phyloP scores from a whole-genome alignment of 345 rosid species.

The Lepidium aucheri region DNA sequence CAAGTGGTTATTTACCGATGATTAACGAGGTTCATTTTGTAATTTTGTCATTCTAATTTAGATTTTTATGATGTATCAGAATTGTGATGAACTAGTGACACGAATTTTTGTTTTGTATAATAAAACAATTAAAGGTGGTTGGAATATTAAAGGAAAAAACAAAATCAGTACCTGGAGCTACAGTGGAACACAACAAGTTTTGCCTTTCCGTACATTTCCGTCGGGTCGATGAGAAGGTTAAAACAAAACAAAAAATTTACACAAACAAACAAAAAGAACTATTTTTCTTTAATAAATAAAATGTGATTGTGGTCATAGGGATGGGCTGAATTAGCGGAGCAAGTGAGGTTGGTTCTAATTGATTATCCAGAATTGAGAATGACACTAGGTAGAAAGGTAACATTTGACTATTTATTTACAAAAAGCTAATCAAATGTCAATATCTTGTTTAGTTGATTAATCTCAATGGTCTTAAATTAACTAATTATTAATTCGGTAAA shows the following conservation, averaged over 20 bases:
- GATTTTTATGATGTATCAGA: background rate
- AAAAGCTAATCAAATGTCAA: background rate
- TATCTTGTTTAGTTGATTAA: background rate
- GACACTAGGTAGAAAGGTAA: conserved; percentile 45
- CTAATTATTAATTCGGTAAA: background rate
- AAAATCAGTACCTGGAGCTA: conserved; percentile 55
- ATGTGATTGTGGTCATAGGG: conserved; percentile 27
- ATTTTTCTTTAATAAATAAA: background rate
- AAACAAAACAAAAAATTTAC: background rate
- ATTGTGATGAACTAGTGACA: background rate
- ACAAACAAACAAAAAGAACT: background rate
- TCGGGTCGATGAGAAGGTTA: conserved; percentile 69
- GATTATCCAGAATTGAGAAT: conserved; percentile 30
- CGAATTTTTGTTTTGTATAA: background rate
- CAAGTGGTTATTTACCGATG: conserved; percentile 77
- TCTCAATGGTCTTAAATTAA: background rate
- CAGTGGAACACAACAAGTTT: conserved; percentile 79
- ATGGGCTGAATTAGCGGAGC: conserved; percentile 56
- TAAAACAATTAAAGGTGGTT: conserved; percentile 31
- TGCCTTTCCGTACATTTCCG: conserved; percentile 83
- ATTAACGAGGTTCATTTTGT: conserved; percentile 49
- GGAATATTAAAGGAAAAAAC: conserved; percentile 45
- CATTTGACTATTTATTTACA: background rate
- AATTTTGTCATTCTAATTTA: background rate
- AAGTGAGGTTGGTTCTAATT: conserved; percentile 33